These are phyloP conservation scores for Plenodomus tracheiphilus DNA, from an alignment of 2,329 filamentous ascomycete genomes.

Conservation along the genomic window DNA sequence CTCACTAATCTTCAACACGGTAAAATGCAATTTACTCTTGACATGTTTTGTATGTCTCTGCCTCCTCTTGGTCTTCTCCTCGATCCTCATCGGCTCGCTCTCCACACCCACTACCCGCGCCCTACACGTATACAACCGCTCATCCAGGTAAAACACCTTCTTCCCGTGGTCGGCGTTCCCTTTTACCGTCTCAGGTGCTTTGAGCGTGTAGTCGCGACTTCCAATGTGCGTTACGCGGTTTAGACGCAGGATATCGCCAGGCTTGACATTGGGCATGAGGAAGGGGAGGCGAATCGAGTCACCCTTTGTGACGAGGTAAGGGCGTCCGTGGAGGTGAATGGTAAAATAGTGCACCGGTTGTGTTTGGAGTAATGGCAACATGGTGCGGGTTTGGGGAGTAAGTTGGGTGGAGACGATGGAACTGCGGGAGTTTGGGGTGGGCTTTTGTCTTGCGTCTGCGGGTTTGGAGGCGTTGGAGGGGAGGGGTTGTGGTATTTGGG, in stretches of 20 bases:
- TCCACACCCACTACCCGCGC: constrained; percentile 85
- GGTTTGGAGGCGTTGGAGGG: constrained; percentile 18
- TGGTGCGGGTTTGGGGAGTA: constrained; percentile 60
- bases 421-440: constrained; percentile 23
- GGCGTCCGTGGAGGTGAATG: constrained; percentile 75
- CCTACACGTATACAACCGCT: constrained; percentile 80
- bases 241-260: constrained; percentile 84
- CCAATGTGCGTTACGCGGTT: constrained; percentile 84
- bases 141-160: constrained; percentile 69
- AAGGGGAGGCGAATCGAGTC: constrained; percentile 56
- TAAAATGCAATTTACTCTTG: constrained; percentile 89
- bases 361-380: constrained; percentile 71
- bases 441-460: constrained; percentile 11
- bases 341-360: constrained; percentile 80
- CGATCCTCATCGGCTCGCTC: constrained; percentile 62
- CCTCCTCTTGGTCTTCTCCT: constrained; percentile 67
- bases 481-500: constrained; percentile 16
- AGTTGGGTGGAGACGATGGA: constrained; percentile 45
- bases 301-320: constrained; percentile 73
- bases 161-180: constrained; percentile 36
- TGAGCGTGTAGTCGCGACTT: constrained; percentile 86
- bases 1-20: constrained; percentile 82
- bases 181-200: constrained; percentile 49
- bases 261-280: constrained; percentile 54
- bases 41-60: constrained; percentile 70